These are phyloP conservation scores for Imleria badia DNA, from an alignment of 768 basidiomycete species.

Conservation along the genomic window DNA sequence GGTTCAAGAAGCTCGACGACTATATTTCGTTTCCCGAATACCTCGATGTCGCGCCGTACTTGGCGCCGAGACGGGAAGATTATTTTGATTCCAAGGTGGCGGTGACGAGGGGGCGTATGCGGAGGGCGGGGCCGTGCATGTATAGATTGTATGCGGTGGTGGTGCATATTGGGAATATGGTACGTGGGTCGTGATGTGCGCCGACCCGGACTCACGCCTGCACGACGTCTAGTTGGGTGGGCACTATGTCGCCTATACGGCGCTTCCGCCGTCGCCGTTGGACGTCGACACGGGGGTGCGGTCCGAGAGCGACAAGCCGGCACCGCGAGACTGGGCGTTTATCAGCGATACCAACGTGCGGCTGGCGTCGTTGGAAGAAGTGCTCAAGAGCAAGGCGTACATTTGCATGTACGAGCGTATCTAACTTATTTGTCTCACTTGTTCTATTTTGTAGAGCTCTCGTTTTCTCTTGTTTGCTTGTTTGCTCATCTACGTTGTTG, in stretches of 20 bases:
- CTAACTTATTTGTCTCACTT: conserved; percentile 28
- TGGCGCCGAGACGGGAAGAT: conserved; percentile 78
- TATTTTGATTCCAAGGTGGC: conserved; percentile 48
- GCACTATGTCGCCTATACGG: conserved; percentile 86
- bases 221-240: conserved; percentile 75
- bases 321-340: conserved; percentile 77
- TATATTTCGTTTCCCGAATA: conserved; percentile 87
- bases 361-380: conserved; percentile 80
- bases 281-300: conserved; percentile 5
- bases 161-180: conserved; percentile 87
- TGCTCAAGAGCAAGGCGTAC: conserved; percentile 88
- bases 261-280: conserved; percentile 48
- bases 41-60: conserved; percentile 81
- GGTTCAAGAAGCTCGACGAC: conserved; percentile 90
- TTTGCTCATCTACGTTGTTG: too few relatives aligned
- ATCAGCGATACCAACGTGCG: conserved; percentile 90
- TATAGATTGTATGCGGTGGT: conserved; percentile 80
- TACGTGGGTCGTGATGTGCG: conserved; percentile 34
- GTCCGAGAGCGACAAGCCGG: conserved; percentile 12
- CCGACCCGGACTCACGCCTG: too few relatives aligned
- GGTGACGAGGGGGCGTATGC: conserved; percentile 22
- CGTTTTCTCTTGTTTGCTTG: too few relatives aligned
- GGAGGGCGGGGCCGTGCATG: conserved; percentile 45
- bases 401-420: conserved; percentile 90
- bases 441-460: neutral